A percentile compares a stretch with the other conserved stretches of the same genome.
These are phyloP conservation scores for Gremmenia infestans DNA, from an alignment of 2,329 filamentous ascomycete genomes.

Conservation along the genomic window DNA sequence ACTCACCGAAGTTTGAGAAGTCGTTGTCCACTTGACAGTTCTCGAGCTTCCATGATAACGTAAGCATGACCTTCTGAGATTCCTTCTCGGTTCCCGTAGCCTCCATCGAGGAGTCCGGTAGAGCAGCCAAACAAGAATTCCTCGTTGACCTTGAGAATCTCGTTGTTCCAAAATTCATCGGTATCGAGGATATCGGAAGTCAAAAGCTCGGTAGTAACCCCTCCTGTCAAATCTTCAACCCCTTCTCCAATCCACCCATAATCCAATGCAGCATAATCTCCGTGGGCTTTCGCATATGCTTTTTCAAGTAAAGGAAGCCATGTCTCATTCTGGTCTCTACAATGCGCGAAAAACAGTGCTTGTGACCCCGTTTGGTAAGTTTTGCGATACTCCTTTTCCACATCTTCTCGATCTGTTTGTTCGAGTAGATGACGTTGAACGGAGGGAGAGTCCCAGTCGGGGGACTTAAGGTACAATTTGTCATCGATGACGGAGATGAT, in stretches of 20 bases:
- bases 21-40: conserved; percentile 47
- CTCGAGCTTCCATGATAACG: conserved; percentile 53
- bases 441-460: conserved; percentile 75
- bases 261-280: conserved; percentile 70
- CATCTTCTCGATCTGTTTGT: conserved; percentile 68
- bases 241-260: conserved; percentile 60
- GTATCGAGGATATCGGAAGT: conserved; percentile 70
- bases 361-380: conserved; percentile 54
- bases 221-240: conserved; percentile 57
- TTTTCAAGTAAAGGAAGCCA: conserved; percentile 80
- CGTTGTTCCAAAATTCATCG: conserved; percentile 78
- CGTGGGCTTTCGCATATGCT: conserved; percentile 79
- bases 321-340: conserved; percentile 70
- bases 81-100: conserved; percentile 55
- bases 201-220: conserved; percentile 66
- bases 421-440: conserved; percentile 70
- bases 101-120: conserved; percentile 57
- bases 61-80: conserved; percentile 57
- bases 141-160: conserved; percentile 74
- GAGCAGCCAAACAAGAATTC: conserved; percentile 73
- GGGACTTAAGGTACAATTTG: conserved; percentile 78
- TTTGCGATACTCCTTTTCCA: conserved; percentile 64
- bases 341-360: conserved; percentile 73
- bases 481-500: conserved; percentile 89
- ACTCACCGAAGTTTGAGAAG: conserved; percentile 47